phyloP scores from a whole-genome alignment of 2,329 filamentous ascomycete genomes.

The Teratosphaeria gauchensis region DNA sequence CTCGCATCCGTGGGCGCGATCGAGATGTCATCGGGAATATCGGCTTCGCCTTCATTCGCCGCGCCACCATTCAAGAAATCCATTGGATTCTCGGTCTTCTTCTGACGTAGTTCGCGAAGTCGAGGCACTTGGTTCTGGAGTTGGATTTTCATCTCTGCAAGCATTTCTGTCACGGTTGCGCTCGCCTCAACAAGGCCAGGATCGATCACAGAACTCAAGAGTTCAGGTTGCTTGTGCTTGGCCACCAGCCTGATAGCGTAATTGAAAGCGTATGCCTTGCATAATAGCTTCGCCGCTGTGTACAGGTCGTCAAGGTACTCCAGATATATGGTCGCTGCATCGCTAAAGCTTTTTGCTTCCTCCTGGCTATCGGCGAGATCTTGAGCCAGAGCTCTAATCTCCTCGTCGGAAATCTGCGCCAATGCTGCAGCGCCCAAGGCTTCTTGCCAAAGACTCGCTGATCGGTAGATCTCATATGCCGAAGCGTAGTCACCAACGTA shows the following conservation, averaged over 20 bases:
- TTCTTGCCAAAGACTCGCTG: slow-evolving; percentile 83
- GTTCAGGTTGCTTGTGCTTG: slow-evolving; percentile 45
- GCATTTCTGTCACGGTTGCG: slow-evolving; percentile 74
- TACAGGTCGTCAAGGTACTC: slow-evolving; percentile 71
- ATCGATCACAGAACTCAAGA: slow-evolving; percentile 65
- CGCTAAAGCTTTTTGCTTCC: slow-evolving; percentile 74
- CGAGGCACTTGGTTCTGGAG: slow-evolving; percentile 77
- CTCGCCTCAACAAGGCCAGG: slow-evolving; percentile 70
- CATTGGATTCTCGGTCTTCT: slow-evolving; percentile 74
- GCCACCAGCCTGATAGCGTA: slow-evolving; percentile 75
- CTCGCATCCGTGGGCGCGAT: slow-evolving; percentile 76
- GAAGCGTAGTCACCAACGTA: slow-evolving; percentile 64
- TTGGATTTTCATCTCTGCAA: slow-evolving; percentile 86
- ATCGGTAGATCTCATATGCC: slow-evolving; percentile 74
- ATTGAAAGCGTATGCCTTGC: slow-evolving; percentile 77
- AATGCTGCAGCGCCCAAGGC: slow-evolving; percentile 70
- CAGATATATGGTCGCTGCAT: slow-evolving; percentile 68
- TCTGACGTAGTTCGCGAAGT: slow-evolving; percentile 68
- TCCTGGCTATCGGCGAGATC: slow-evolving; percentile 67
- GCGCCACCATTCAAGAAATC: slow-evolving; percentile 66
- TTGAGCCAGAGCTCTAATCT: slow-evolving; percentile 59
- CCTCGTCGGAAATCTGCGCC: slow-evolving; percentile 50
- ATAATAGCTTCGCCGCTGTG: slow-evolving; percentile 64
- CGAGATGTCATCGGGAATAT: slow-evolving; percentile 86
- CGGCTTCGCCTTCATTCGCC: slow-evolving; percentile 35